Evolutionary conservation across 805 yeast genomes (phyloP).

Genomic region (Starmerella etchellsii): DNA sequence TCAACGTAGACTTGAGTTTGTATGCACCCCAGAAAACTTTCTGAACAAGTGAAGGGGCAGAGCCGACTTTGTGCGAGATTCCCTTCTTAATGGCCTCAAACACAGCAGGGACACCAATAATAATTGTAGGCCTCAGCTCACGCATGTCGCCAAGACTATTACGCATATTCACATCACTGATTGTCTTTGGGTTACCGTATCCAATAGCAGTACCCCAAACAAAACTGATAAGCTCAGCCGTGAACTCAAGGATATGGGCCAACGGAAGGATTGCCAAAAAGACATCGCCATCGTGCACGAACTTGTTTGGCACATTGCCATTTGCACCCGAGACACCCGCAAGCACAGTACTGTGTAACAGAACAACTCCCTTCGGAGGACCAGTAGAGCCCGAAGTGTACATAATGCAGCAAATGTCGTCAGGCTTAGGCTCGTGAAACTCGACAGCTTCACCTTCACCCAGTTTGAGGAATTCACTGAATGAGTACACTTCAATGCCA

Average conservation of each 20-base stretch:
- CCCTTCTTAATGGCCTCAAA: slow-evolving; percentile 97
- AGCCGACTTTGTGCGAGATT: slow-evolving; percentile 57
- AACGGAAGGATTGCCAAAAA: slow-evolving; percentile 82
- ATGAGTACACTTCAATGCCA: slow-evolving; percentile 44
- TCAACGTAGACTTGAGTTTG: slow-evolving; percentile 54
- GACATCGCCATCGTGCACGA: slow-evolving; percentile 48
- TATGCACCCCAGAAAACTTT: slow-evolving; percentile 82
- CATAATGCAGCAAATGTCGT: slow-evolving; percentile 63
- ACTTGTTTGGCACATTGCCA: slow-evolving; percentile 41
- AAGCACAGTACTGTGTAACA: slow-evolving; percentile 52
- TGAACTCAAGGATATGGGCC: slow-evolving; percentile 91
- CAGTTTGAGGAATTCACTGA: slow-evolving; percentile 48
- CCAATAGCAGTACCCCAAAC: slow-evolving; percentile 88
- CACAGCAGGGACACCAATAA: slow-evolving; percentile 98
- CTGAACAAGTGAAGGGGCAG: slow-evolving; percentile 53
- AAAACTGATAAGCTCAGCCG: slow-evolving; percentile 63
- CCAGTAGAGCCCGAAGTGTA: slow-evolving; percentile 84
- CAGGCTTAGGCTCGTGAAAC: slow-evolving; percentile 37
- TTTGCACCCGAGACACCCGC: slow-evolving; percentile 82
- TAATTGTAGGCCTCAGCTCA: slow-evolving; percentile 76
- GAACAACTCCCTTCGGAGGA: slow-evolving; percentile 70
- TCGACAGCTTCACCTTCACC: slow-evolving; percentile 43
- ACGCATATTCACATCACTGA: slow-evolving; percentile 66
- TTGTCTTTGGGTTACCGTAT: slow-evolving; percentile 84
- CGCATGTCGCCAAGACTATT: slow-evolving; percentile 82